phyloP scores from a whole-genome alignment of 2,329 filamentous ascomycete species.

The Talaromyces sp. region DNA sequence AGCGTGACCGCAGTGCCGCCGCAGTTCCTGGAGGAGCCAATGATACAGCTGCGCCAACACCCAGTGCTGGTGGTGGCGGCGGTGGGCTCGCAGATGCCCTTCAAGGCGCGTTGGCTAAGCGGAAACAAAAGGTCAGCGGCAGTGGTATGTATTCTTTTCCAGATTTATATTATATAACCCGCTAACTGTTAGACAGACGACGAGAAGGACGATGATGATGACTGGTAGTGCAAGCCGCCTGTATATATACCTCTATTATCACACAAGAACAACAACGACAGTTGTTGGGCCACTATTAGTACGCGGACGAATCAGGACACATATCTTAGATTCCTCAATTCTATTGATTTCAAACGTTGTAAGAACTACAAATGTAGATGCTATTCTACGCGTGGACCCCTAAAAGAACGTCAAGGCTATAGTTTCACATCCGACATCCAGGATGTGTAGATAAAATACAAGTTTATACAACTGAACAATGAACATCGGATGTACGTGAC shows the following conservation, averaged over 20 bases:
- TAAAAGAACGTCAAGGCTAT: background rate
- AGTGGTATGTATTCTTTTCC: constrained; percentile 65
- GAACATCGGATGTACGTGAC: too few relatives aligned
- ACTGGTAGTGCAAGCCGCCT: constrained; percentile 7
- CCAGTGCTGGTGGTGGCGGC: constrained; percentile 42
- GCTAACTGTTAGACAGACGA: constrained; percentile 20
- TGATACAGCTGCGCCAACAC: constrained; percentile 53
- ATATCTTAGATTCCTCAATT: background rate
- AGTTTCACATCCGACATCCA: background rate
- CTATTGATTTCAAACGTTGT: background rate
- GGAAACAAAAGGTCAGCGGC: constrained; percentile 90
- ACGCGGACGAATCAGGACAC: background rate
- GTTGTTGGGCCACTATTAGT: background rate
- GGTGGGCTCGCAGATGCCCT: constrained; percentile 75
- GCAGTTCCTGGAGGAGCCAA: constrained; percentile 44
- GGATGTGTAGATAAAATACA: background rate
- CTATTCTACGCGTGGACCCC: background rate
- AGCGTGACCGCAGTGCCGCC: constrained; percentile 41
- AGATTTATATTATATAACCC: background rate
- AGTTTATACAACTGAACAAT: too few relatives aligned
- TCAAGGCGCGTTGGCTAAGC: constrained; percentile 68
- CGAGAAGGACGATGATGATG: constrained; percentile 12
- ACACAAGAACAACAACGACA: background rate
- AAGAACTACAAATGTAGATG: background rate
- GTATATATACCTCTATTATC: background rate